Conservation (phyloP, 169 alveolate species). For the Blepharisma undulans region DNA sequence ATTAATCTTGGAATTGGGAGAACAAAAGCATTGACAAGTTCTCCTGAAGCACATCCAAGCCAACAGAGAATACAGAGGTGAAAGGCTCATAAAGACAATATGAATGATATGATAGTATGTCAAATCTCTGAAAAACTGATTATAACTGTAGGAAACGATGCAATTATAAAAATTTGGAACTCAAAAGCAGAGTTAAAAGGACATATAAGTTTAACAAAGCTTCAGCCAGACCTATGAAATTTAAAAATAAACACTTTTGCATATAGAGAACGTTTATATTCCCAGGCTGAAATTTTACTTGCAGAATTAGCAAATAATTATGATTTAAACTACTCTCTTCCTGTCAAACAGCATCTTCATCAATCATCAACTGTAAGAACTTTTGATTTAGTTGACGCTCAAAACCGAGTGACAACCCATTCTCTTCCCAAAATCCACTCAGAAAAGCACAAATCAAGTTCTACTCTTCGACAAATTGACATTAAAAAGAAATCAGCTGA, state of each 20-base stretch:
- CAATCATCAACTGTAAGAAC: neutral
- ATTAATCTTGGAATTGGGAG: neutral
- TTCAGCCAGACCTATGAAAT: neutral
- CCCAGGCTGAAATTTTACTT: neutral
- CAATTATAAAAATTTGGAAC: neutral
- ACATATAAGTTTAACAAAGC: neutral
- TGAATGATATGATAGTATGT: neutral
- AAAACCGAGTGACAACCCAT: neutral
- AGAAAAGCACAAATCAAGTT: neutral
- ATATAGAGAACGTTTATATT: neutral
- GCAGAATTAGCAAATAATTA: neutral
- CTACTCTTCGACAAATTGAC: neutral
- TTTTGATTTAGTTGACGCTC: neutral
- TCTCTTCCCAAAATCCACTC: neutral
- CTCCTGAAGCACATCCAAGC: neutral
- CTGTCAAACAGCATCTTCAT: neutral
- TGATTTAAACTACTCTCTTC: neutral
- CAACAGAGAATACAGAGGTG: neutral
- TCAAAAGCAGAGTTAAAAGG: neutral
- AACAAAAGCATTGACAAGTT: neutral
- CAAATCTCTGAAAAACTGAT: neutral
- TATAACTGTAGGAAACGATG: neutral
- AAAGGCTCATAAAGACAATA: neutral
- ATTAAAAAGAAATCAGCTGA: neutral
- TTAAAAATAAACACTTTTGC: slow-evolving; percentile 4